Base-by-base conservation (phyloP, 306 rosid genomes). In the Leucaena leucocephala region DNA sequence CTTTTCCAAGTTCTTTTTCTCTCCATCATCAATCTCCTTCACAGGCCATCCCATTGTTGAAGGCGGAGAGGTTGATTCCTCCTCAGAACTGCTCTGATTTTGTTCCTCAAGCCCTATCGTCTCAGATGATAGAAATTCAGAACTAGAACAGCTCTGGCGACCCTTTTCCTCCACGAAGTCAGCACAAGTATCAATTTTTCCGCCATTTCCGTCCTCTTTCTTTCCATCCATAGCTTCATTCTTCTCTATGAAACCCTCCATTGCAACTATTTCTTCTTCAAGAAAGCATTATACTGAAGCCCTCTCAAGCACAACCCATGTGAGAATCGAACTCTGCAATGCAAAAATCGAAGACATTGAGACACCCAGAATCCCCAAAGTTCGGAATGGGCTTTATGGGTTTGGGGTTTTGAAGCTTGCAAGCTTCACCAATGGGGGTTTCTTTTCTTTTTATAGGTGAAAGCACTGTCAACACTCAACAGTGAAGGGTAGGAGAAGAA, bases 71-170 rank as follows among this genome's bases (percentile, higher is more conserved):
- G 94, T 91, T 7, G 94, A 86, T 10, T 87, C 97, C 57, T 90
- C 98, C 48, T 90, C 99, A 59, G 96, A 86, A 82, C 95, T 88
- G 79, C 98, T 84, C 35, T 77, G 94, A 84, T 96, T 91, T 34
- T 82, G 97, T 52, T 93, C 98, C 81, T 91, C 98, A 66, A 82
- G 88, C 70, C 83, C 94, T 39, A 86, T 83, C 62, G 94, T 88
- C 86, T 90, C 98, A 39, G 98, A 93, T 38, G 92, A 80, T 79
- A 93, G 76, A 85, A 91, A 90, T 70, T 88, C 94, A 63, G 94
- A 91, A 84, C 97, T 91, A 6, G 91, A 90, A 81, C 88, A 84
- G 75, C 99, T 96, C 76, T 85, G 91, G 55, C 91, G 88, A 69
- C 90, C 89, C 83, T 86, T 89, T 50, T 88, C 93, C 61, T 87